Base-by-base conservation (phyloP, 805 yeast genomes). In the Monosporozyma servazzii region DNA sequence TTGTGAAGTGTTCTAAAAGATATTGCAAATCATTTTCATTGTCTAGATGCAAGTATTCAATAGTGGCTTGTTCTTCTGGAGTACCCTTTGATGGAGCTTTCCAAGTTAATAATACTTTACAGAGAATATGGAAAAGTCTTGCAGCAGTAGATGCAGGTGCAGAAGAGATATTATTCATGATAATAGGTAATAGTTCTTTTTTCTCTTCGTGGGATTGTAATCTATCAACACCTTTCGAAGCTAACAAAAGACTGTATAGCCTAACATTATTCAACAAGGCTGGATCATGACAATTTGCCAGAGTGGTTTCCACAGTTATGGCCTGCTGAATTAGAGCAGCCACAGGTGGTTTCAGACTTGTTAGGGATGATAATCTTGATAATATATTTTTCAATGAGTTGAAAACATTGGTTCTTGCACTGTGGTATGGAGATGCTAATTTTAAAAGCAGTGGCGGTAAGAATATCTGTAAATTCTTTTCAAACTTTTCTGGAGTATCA, bases 401-500 rank as follows among this genome's bases (percentile, higher is more conserved):
- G 31, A 84, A 71, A 1, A 90, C 82, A 39, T 84, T 82, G 27
- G 76, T 71, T 54, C 93, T 75, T 0, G 86, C 96, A 15, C 77
- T 70, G 0, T 73, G 70, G 64, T 85, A 78, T 2, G 82, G 77
- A 15, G 96, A 88, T 2, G 84, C 78, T 49, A 90, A 73, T 63
- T 91, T 91, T 54, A 90, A 71, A 36, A 91, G 68, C 27, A 91
- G 63, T 0, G 99, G 96, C 1, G 88, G 75, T 43, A 91, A 72
- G 61, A 84, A 91, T 0, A 78, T 67, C 10, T 74, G 73, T 41
- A 93, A 64, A 5, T 82, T 68, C 1, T 75, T 62, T 60, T 85
- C 82, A 50, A 89, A 76, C 60, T 84, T 85, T 2, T 68, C 74
- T 46, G 83, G 85, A 0, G 82, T 72, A 47, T 78, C 79, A 0